Conservation (phyloP, 495 filamentous ascomycete genomes). For the Penicillium coffeae region DNA sequence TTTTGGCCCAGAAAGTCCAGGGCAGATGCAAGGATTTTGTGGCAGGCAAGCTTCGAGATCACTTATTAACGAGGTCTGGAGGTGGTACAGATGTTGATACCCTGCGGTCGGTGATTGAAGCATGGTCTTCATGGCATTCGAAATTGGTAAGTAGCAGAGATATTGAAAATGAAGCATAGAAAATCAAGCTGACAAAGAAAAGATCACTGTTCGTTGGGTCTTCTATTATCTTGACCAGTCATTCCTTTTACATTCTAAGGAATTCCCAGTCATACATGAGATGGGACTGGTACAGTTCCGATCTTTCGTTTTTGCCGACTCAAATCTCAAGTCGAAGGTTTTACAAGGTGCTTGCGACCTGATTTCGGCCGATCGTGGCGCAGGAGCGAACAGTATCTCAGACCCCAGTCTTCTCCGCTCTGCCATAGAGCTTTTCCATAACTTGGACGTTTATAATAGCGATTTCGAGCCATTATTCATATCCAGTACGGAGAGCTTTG, state of each 20-base stretch:
- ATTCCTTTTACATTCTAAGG: conserved; percentile 68
- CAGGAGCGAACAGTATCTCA: conserved; percentile 27
- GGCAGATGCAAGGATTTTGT: conserved; percentile 62
- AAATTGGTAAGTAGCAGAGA: conserved; percentile 56
- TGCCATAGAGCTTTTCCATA: conserved; percentile 73
- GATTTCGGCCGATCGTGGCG: conserved; percentile 65
- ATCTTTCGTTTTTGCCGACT: conserved; percentile 51
- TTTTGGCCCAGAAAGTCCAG: conserved; percentile 59
- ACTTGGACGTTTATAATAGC: conserved; percentile 70
- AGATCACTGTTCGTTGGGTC: conserved; percentile 74
- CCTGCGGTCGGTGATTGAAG: conserved; percentile 57
- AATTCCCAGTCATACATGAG: conserved; percentile 52
- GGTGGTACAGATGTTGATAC: conserved; percentile 56
- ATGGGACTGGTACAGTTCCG: conserved; percentile 58
- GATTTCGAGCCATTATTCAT: conserved; percentile 78
- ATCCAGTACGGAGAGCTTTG: conserved; percentile 58
- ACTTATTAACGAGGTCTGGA: conserved; percentile 47
- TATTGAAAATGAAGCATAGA: not conserved
- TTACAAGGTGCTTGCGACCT: conserved; percentile 72
- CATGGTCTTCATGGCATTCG: conserved; percentile 76
- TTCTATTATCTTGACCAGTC: conserved; percentile 92
- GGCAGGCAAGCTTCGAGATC: conserved; percentile 48
- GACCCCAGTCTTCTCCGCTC: conserved; percentile 61
- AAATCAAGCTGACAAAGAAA: conserved; percentile 12
- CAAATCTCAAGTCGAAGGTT: conserved; percentile 48